phyloP scores from a whole-genome alignment of 257 asterid genomes.

The Fraxinus americana region DNA sequence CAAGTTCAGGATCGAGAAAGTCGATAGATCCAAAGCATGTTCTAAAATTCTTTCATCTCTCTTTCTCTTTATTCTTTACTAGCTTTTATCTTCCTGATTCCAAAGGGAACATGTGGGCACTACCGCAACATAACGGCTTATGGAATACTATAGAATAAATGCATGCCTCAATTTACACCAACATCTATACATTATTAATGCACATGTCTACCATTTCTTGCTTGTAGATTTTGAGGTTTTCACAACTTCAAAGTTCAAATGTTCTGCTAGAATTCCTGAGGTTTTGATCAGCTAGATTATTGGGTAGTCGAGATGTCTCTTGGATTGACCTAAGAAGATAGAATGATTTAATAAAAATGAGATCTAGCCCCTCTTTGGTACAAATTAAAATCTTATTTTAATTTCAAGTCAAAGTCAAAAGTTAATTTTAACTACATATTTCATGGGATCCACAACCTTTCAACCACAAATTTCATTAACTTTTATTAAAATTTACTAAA shows the following conservation, averaged over 20 bases:
- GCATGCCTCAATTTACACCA: conserved; percentile 32
- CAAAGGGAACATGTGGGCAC: conserved; percentile 60
- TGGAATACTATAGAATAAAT: conserved; percentile 16
- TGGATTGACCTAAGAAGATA: too few relatives aligned
- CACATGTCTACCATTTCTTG: background rate
- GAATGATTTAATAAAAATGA: too few relatives aligned
- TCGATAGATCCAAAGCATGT: conserved; percentile 45
- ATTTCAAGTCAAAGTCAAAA: too few relatives aligned
- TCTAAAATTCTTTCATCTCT: conserved; percentile 21
- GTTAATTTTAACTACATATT: too few relatives aligned
- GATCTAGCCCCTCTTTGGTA: too few relatives aligned
- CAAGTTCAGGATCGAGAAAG: conserved; percentile 31
- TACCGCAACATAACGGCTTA: conserved; percentile 31
- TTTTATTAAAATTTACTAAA: too few relatives aligned
- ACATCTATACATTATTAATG: conserved; percentile 23
- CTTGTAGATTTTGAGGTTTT: background rate
- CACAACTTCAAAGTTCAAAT: background rate
- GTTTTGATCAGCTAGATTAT: background rate
- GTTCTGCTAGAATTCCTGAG: background rate
- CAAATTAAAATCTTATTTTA: too few relatives aligned
- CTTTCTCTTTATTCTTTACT: conserved; percentile 2
- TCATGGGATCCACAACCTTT: too few relatives aligned
- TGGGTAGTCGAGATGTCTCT: too few relatives aligned
- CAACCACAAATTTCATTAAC: too few relatives aligned
- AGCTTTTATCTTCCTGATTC: conserved; percentile 32